Evolutionary conservation across 352 stramenopile species (phyloP).

Genomic region (Phytophthora citricola): DNA sequence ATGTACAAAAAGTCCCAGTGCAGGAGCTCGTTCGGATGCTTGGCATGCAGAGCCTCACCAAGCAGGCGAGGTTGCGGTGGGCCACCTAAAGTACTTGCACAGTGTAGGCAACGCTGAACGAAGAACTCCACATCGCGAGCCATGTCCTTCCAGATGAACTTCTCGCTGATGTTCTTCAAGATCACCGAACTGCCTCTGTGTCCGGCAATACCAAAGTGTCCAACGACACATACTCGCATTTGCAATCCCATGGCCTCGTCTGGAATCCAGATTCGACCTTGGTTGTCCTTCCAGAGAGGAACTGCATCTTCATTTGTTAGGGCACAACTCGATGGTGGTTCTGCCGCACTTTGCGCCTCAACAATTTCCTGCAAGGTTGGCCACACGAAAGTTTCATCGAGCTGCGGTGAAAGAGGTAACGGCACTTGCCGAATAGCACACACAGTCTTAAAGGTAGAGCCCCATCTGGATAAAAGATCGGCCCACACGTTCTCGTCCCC

Average conservation of each 20-base stretch:
- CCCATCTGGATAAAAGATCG: constrained; percentile 14
- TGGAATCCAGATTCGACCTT: too few species aligned
- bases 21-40: not conserved
- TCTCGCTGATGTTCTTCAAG: too few species aligned
- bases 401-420: constrained; percentile 2
- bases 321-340: not conserved
- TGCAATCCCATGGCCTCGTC: too few species aligned
- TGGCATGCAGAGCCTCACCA: not conserved
- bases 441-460: not conserved
- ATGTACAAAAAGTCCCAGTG: constrained; percentile 2
- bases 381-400: constrained; percentile 11
- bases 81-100: constrained; percentile 2
- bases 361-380: not conserved
- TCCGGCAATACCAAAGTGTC: too few species aligned
- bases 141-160: too few species aligned
- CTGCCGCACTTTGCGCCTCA: not conserved
- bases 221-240: too few species aligned
- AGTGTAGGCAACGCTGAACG: constrained; percentile 20
- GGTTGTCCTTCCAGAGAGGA: too few species aligned
- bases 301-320: too few species aligned
- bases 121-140: too few species aligned
- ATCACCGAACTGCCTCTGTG: too few species aligned
- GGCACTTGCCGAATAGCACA: constrained; percentile 10
- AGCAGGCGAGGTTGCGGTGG: constrained; percentile 12
- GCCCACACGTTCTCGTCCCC: constrained; percentile 13